These are phyloP conservation scores for Brassica nigra DNA, from an alignment of 345 rosid genomes.

Conservation along the genomic window DNA sequence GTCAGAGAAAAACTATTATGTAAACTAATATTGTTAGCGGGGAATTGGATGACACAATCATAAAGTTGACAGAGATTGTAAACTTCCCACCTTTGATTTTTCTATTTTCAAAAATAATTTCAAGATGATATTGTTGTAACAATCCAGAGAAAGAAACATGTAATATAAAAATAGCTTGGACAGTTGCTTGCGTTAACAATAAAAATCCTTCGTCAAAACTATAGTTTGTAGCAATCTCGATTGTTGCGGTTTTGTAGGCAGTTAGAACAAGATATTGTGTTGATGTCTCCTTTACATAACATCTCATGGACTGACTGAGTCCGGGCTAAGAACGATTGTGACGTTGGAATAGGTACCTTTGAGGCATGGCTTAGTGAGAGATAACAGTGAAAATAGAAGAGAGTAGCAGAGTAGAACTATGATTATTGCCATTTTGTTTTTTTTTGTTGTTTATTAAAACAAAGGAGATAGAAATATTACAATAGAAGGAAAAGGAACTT, in stretches of 20 bases:
- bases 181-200: no score
- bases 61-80: not conserved
- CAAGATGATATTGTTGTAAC: not conserved
- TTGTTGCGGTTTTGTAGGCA: not conserved
- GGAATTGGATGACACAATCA: not conserved
- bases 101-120: not conserved
- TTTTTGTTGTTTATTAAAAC: not conserved
- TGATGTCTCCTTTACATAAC: slow-evolving; percentile 45
- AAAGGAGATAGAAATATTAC: not conserved
- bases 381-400: not conserved
- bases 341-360: slow-evolving; percentile 18
- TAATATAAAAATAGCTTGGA: not conserved
- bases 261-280: slow-evolving; percentile 20
- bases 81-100: not conserved
- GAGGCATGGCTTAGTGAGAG: slow-evolving; percentile 8
- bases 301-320: slow-evolving; percentile 22
- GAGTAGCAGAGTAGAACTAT: no score
- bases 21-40: not conserved
- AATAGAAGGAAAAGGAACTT: not conserved
- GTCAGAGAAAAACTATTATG: not conserved
- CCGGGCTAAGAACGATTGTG: slow-evolving; percentile 14
- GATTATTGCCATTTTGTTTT: not conserved
- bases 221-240: slow-evolving; percentile 21
- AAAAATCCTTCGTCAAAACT: not conserved
- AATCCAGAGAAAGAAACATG: slow-evolving; percentile 1